phyloP scores from a whole-genome alignment of 2,329 filamentous ascomycete species.

The Fragosphaeria purpurea region DNA sequence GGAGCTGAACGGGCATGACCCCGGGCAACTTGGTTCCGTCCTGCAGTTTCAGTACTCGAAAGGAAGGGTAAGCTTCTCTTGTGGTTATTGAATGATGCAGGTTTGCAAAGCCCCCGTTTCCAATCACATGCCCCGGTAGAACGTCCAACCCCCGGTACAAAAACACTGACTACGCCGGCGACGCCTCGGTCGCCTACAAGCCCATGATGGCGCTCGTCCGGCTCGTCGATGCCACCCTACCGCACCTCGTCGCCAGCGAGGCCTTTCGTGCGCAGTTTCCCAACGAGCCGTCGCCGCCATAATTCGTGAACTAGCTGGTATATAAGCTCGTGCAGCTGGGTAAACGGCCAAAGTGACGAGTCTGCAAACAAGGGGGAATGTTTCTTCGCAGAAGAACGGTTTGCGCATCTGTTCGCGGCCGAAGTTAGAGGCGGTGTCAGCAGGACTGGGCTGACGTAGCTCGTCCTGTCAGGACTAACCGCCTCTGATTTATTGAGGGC shows the following conservation, averaged over 20 bases:
- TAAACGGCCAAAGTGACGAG: too few species aligned
- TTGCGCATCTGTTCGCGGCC: too few species aligned
- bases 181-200: slow-evolving; percentile 14
- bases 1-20: slow-evolving; percentile 10
- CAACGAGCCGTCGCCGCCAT: slow-evolving; percentile 1
- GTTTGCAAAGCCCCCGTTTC: background rate
- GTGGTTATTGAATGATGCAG: slow-evolving; percentile 2
- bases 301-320: too few species aligned
- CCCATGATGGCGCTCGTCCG: slow-evolving; percentile 19
- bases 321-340: too few species aligned
- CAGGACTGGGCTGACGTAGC: too few species aligned
- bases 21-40: slow-evolving; percentile 12
- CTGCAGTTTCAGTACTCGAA: slow-evolving; percentile 21
- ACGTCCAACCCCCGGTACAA: slow-evolving; percentile 13
- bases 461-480: too few species aligned
- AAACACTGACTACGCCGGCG: slow-evolving; percentile 19
- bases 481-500: too few species aligned
- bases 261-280: slow-evolving; percentile 13
- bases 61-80: background rate
- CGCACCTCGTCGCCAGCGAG: slow-evolving; percentile 14
- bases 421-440: too few species aligned
- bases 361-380: too few species aligned
- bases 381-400: too few species aligned
- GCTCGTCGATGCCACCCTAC: slow-evolving; percentile 15
- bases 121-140: background rate